Conservation (phyloP, 2,329 filamentous ascomycete species). For the Hyphodiscus sp. region DNA sequence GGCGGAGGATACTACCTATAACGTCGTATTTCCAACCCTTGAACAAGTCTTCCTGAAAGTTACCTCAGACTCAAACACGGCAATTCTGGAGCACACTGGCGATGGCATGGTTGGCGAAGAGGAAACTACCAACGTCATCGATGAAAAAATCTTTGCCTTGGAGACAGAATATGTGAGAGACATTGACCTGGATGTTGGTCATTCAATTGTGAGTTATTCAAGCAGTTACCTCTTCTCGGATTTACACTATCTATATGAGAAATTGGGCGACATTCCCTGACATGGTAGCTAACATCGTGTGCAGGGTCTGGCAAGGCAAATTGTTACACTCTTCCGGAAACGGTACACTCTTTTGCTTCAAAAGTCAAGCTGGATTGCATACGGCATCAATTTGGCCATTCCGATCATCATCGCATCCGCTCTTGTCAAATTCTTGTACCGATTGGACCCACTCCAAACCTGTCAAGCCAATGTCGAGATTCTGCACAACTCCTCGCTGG, state of each 20-base stretch:
- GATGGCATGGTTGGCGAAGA: constrained; percentile 21
- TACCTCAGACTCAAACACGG: constrained; percentile 52
- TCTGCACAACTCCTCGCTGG: not conserved
- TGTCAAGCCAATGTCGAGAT: constrained; percentile 8
- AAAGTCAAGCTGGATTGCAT: constrained; percentile 48
- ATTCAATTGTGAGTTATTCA: constrained; percentile 41
- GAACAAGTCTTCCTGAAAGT: constrained; percentile 64
- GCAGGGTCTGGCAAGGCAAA: constrained; percentile 38
- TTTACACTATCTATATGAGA: too few species aligned
- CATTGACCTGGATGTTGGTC: constrained; percentile 43
- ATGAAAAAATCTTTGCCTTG: constrained; percentile 21
- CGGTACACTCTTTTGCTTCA: constrained; percentile 51
- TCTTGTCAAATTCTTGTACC: constrained; percentile 38
- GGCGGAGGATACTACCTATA: constrained; percentile 47
- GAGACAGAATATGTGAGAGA: constrained; percentile 19
- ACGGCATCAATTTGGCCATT: constrained; percentile 50
- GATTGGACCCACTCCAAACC: constrained; percentile 16
- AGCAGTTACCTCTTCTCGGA: too few species aligned
- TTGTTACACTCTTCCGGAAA: constrained; percentile 53
- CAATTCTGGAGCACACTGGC: constrained; percentile 16
- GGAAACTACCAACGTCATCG: constrained; percentile 10
- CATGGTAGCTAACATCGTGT: not conserved
- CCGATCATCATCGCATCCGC: constrained; percentile 52
- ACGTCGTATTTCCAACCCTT: constrained; percentile 56
- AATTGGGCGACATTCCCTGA: not conserved